Base-by-base conservation (phyloP, 768 basidiomycete species). In the Lentinus tigrinus region DNA sequence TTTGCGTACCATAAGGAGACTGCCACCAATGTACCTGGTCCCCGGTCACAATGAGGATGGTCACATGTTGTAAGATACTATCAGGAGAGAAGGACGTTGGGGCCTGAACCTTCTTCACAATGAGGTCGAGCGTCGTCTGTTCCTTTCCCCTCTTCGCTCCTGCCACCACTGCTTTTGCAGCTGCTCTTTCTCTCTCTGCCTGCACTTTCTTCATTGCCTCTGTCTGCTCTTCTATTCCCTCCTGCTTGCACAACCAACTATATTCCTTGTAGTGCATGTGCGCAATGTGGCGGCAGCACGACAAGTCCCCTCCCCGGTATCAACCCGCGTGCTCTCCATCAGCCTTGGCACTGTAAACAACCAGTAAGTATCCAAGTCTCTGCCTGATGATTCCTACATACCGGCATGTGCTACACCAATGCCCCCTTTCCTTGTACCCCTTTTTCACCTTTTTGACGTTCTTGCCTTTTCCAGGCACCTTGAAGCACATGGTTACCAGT, bases 101-200 rank as follows among this genome's bases (percentile, higher is more conserved):
- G 16, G 36, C 21, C 19, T 26, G 14, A 39, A 50, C 53, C 47
- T 56, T 56, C 17, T 5, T 4, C 2, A 42, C 39, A 4, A 39
- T 26, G 7, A n/a, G 34, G 26, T 56, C 47, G 13, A 56, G 55
- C 17, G 47, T 56, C 21, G 34, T 43, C 28, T 56, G 55, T n/a
- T 3, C 28, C 36, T 38, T 27, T 5, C 23, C 24, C 36, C 38
- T 39, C 14, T 17, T 56, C 34, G n/a, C 55, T 48, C 19, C 55
- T 40, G 17, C 47, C 14, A 21, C 43, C 7, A 6, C 19, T 31
- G 44, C 19, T 24, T 21, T 23, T 4, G 28, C 28, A 4, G 14
- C 19, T 31, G 44, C 19, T 24, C 24, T 23, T 4, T 4, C 28
- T 10, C 28, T 31, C 28, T 31, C 28, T 21, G 7, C 10, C 43